These are phyloP conservation scores for Alloascoidea africana DNA, from an alignment of 805 yeast genomes.

Conservation along the genomic window DNA sequence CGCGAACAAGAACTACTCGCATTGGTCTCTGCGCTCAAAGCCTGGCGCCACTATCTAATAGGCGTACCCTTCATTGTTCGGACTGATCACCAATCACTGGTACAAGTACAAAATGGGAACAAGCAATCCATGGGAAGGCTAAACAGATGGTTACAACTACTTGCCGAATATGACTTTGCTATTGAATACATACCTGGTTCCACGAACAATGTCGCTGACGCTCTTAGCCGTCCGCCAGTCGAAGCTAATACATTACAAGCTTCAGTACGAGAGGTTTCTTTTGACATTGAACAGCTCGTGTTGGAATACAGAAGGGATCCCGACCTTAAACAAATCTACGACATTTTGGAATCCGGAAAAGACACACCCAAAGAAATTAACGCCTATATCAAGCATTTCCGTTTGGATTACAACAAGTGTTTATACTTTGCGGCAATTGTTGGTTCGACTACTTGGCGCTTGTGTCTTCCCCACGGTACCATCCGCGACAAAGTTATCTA, in stretches of 20 bases:
- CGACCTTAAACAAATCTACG: neutral
- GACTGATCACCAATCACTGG: slow-evolving; percentile 1
- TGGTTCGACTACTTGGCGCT: neutral
- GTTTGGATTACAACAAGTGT: neutral
- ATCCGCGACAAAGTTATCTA: neutral
- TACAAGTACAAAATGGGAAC: neutral
- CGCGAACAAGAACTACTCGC: slow-evolving; percentile 8
- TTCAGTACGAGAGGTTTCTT: no score
- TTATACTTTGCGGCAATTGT: neutral
- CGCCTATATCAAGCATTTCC: slow-evolving; percentile 1
- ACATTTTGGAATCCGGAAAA: neutral
- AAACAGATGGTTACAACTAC: neutral
- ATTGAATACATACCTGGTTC: neutral
- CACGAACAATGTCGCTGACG: neutral
- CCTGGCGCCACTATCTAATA: slow-evolving; percentile 6
- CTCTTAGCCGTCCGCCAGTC: neutral
- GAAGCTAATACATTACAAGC: neutral
- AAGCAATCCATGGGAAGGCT: neutral
- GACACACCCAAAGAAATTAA: neutral
- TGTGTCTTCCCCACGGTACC: neutral
- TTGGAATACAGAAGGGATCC: neutral
- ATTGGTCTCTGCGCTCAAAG: slow-evolving; percentile 4
- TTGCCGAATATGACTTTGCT: neutral
- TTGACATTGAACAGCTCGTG: no score
- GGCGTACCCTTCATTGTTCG: neutral